Evolutionary conservation across 1,284 basidiomycete species (phyloP).

Genomic region (Apiotrichum gracile): DNA sequence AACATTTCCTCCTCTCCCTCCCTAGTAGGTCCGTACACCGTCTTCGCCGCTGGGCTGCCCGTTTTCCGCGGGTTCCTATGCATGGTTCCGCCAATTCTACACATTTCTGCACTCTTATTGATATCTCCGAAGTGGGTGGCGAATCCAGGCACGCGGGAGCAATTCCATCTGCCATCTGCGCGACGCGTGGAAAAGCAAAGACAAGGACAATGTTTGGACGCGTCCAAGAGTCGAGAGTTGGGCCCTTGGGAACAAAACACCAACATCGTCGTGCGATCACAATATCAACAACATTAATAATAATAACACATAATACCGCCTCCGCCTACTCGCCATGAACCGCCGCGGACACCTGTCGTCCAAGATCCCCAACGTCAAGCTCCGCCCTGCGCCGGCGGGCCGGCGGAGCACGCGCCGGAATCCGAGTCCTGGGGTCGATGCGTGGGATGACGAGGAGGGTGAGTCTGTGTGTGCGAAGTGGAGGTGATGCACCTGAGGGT

Average conservation of each 20-base stretch:
- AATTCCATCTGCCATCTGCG: neutral
- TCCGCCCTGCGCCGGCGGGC: conserved; percentile 30
- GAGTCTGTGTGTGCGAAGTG: conserved; percentile 26
- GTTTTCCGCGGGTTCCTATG: conserved; percentile 12
- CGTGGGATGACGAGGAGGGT: conserved; percentile 4
- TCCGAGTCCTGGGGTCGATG: conserved; percentile 10
- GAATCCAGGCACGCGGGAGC: neutral
- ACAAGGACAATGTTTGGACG: conserved; percentile 4
- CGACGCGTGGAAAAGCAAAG: neutral
- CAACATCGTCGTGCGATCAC: neutral
- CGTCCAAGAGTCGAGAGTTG: neutral
- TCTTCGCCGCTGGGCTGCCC: neutral
- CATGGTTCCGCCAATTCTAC: conserved; percentile 6
- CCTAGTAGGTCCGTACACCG: no score
- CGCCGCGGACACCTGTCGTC: conserved; percentile 38
- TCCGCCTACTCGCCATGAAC: no score
- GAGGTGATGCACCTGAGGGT: neutral
- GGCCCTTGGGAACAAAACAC: neutral
- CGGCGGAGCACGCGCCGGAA: conserved; percentile 3
- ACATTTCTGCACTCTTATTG: neutral
- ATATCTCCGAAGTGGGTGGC: neutral
- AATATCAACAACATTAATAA: neutral
- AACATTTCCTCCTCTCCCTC: no score
- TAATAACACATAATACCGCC: neutral
- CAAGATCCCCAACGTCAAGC: conserved; percentile 43